Conservation (phyloP, 805 yeast species). For the Saturnispora ahearnii region DNA sequence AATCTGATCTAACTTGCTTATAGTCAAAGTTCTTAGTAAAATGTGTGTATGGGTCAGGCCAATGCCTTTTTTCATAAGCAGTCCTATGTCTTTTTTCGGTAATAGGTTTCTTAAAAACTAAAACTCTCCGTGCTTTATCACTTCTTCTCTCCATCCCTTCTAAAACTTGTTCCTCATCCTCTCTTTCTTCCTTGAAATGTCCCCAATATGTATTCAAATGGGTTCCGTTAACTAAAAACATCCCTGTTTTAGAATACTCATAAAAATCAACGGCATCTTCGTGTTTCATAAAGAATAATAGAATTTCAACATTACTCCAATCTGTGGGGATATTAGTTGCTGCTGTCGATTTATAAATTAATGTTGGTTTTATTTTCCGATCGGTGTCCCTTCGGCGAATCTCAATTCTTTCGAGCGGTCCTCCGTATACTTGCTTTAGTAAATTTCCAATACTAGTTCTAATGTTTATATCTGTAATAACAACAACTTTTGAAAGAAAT, state of each 20-base stretch:
- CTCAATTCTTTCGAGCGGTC: conserved; percentile 51
- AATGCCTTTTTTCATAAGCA: conserved; percentile 18
- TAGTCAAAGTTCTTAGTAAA: conserved; percentile 40
- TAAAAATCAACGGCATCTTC: conserved; percentile 48
- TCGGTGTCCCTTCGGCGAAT: conserved; percentile 18
- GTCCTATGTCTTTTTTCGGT: conserved; percentile 17
- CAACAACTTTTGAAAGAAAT: conserved; percentile 15
- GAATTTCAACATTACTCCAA: conserved; percentile 28
- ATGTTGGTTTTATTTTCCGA: conserved; percentile 7
- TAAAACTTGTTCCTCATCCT: conserved; percentile 6
- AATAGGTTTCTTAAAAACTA: conserved; percentile 38
- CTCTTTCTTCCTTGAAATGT: conserved; percentile 8
- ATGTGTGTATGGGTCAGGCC: conserved; percentile 36
- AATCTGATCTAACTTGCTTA: conserved; percentile 38
- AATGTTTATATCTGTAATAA: conserved; percentile 18
- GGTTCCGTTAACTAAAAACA: conserved; percentile 52
- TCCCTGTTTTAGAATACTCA: conserved; percentile 41
- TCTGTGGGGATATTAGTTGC: conserved; percentile 8
- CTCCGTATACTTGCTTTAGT: conserved; percentile 53
- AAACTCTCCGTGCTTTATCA: conserved; percentile 45
- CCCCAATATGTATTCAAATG: conserved; percentile 42
- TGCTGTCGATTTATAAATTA: conserved; percentile 6
- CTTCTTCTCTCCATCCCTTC: conserved; percentile 23
- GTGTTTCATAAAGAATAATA: conserved; percentile 43
- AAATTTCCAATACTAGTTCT: conserved; percentile 41